A percentile compares a stretch with the other conserved stretches of the same genome.
Evolutionary conservation across 352 stramenopile genomes (phyloP).

Genomic region (Pythium biforme): DNA sequence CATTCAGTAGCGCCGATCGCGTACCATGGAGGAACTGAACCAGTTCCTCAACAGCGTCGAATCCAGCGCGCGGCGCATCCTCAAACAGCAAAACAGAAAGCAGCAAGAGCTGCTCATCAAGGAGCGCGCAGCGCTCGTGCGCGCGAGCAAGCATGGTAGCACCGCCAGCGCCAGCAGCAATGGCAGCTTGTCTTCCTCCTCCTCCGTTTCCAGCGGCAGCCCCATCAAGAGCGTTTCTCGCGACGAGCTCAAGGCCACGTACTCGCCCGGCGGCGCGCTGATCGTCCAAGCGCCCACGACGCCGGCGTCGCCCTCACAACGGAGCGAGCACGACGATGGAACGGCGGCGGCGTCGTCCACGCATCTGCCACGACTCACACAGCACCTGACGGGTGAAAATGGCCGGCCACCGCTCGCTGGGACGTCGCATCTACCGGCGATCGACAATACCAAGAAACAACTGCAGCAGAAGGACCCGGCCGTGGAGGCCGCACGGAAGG

Average conservation of each 20-base stretch:
- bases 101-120: constrained; percentile 55
- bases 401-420: constrained; percentile 2
- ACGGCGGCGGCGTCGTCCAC: neutral
- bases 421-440: constrained; percentile 31
- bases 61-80: constrained; percentile 68
- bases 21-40: constrained; percentile 65
- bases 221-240: constrained; percentile 33
- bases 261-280: constrained; percentile 49
- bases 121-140: constrained; percentile 41
- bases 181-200: neutral
- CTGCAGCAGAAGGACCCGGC: constrained; percentile 7
- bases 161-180: constrained; percentile 5
- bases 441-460: constrained; percentile 21
- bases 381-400: neutral
- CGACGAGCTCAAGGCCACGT: constrained; percentile 60
- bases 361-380: constrained; percentile 13
- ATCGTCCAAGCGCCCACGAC: constrained; percentile 41
- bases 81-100: constrained; percentile 81
- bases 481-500: constrained; percentile 25
- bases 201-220: constrained; percentile 20
- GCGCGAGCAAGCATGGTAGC: constrained; percentile 29
- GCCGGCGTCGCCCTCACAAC: constrained; percentile 25
- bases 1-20: neutral
- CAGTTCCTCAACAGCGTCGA: constrained; percentile 82
- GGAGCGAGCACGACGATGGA: constrained; percentile 34